phyloP scores from a whole-genome alignment of 2,329 filamentous ascomycete species.

The Aspergillus calidoustus region DNA sequence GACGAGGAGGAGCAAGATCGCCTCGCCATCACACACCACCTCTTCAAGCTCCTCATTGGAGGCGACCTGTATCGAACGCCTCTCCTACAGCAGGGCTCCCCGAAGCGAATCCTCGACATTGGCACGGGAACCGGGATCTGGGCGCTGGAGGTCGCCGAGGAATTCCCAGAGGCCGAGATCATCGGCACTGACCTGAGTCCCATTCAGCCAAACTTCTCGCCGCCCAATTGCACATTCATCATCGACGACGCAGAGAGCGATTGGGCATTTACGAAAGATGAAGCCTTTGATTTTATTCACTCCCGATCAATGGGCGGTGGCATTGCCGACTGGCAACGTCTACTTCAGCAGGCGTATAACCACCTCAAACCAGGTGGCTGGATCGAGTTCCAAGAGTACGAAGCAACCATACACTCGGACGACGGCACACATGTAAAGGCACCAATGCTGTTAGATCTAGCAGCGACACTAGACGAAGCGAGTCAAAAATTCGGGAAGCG shows the following conservation, averaged over 20 bases:
- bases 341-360: conserved; percentile 37
- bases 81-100: conserved; percentile 27
- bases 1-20: conserved; percentile 52
- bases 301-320: conserved; percentile 42
- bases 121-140: conserved; percentile 41
- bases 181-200: conserved; percentile 42
- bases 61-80: conserved; percentile 47
- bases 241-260: conserved; percentile 50
- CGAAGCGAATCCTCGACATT: conserved; percentile 37
- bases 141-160: conserved; percentile 51
- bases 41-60: conserved; percentile 41
- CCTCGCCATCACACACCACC: conserved; percentile 46
- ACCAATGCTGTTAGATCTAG: conserved; percentile 33
- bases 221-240: conserved; percentile 57
- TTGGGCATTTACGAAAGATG: conserved; percentile 44
- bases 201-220: conserved; percentile 47
- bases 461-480: conserved; percentile 33
- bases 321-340: conserved; percentile 40
- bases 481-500: conserved; percentile 40
- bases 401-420: conserved; percentile 33
- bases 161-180: conserved; percentile 41
- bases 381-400: conserved; percentile 43
- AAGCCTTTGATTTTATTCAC: conserved; percentile 47
- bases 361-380: conserved; percentile 43
- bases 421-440: conserved; percentile 37